Conservation (phyloP, 2,329 filamentous ascomycete genomes). For the Ceratocystis cubensis region DNA sequence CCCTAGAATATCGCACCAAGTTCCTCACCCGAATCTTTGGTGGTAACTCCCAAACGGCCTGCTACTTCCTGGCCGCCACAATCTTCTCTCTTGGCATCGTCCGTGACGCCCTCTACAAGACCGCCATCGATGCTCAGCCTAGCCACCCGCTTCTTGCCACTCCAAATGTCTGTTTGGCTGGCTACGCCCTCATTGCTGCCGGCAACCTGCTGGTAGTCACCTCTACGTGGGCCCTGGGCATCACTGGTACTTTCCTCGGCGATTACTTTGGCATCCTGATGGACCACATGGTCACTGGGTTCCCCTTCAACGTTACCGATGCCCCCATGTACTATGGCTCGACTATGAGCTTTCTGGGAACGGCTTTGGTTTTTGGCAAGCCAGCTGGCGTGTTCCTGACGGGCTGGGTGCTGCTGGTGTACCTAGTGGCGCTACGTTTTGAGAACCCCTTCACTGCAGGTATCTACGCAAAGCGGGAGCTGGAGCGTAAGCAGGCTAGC, state of each 20-base stretch:
- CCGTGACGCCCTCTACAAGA: slow-evolving; percentile 78
- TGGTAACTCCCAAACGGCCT: slow-evolving; percentile 64
- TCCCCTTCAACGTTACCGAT: slow-evolving; percentile 84
- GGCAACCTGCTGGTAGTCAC: slow-evolving; percentile 80
- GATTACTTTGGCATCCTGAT: slow-evolving; percentile 99
- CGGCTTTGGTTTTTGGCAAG: slow-evolving; percentile 72
- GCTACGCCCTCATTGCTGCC: slow-evolving; percentile 55
- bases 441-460: slow-evolving; percentile 90
- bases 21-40: slow-evolving; percentile 76
- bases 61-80: slow-evolving; percentile 74
- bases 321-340: slow-evolving; percentile 96
- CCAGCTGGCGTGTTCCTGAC: slow-evolving; percentile 74
- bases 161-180: slow-evolving; percentile 47
- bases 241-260: slow-evolving; percentile 91
- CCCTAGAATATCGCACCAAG: slow-evolving; percentile 77
- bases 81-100: slow-evolving; percentile 89
- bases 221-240: slow-evolving; percentile 81
- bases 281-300: slow-evolving; percentile 86
- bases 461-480: slow-evolving; percentile 73
- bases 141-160: slow-evolving; percentile 59
- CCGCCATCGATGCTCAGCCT: slow-evolving; percentile 63
- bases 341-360: slow-evolving; percentile 82
- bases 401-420: slow-evolving; percentile 60
- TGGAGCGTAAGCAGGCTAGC: slow-evolving; percentile 37
- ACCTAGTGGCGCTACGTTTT: slow-evolving; percentile 67